Conservation (phyloP, 73 alveolate species). For the Paramecium sonneborni region DNA sequence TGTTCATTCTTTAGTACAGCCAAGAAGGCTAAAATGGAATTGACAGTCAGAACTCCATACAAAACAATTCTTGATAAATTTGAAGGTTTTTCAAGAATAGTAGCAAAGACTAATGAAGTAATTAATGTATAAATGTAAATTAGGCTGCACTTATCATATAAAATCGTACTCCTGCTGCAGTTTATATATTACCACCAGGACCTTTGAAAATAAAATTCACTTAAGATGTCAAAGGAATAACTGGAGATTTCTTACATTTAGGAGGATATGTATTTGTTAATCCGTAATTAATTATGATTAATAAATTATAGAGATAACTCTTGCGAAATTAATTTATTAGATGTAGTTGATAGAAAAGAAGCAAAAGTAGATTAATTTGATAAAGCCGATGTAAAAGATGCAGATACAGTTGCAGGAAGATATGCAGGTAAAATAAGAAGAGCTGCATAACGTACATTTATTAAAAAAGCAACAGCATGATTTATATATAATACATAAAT, state of each 20-base stretch:
- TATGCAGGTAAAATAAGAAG: slow-evolving; percentile 62
- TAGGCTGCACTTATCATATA: slow-evolving; percentile 66
- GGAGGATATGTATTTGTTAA: slow-evolving; percentile 70
- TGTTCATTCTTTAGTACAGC: slow-evolving; percentile 3
- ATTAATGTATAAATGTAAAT: neutral
- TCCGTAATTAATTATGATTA: slow-evolving; percentile 39
- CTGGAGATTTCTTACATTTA: slow-evolving; percentile 66
- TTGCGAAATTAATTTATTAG: slow-evolving; percentile 59
- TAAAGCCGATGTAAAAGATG: slow-evolving; percentile 59
- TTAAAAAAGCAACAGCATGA: slow-evolving; percentile 64
- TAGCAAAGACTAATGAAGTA: slow-evolving; percentile 67
- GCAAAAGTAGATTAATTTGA: slow-evolving; percentile 66
- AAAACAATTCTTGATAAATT: slow-evolving; percentile 31
- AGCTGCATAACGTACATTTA: slow-evolving; percentile 52
- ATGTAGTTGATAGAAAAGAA: slow-evolving; percentile 63
- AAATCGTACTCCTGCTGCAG: slow-evolving; percentile 66
- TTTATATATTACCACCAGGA: slow-evolving; percentile 68
- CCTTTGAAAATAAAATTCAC: slow-evolving; percentile 64
- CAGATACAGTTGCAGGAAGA: slow-evolving; percentile 69
- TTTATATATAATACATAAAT: slow-evolving; percentile 3
- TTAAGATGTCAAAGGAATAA: slow-evolving; percentile 52
- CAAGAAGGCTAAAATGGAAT: slow-evolving; percentile 67
- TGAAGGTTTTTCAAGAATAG: slow-evolving; percentile 64
- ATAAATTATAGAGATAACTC: slow-evolving; percentile 54
- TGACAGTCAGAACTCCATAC: slow-evolving; percentile 68